Evolutionary conservation across 2,329 filamentous ascomycete genomes (phyloP), one percentile per base, ranked within the genome.

Genomic region (Epichloe festucae): DNA sequence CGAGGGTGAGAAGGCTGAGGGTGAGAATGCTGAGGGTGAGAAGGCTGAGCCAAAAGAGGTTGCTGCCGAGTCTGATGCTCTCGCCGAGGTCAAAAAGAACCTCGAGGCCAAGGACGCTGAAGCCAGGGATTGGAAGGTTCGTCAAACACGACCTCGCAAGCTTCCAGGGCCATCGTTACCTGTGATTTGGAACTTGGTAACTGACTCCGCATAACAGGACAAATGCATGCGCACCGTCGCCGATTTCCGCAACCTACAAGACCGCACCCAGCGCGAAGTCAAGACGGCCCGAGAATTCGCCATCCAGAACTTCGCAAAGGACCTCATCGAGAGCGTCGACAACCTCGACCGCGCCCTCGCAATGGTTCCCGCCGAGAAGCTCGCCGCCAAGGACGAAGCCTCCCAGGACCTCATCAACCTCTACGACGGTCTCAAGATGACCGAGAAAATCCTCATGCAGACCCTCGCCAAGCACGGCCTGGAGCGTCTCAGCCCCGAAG

Each of bases 181-280:
- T 40, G 5, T 35, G 0, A 5, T 6, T 12, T 36, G 5, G 15
- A 34, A 34, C 5, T 2, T 41, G 3, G 19, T 34, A 10, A 45
- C 21, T 48, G 27, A 48, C 44, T 34, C 41, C 46, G 48, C 51
- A 34, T 23, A 45, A 51, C 54, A 97, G 93, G 93, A 97, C 73
- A 93, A 89, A 75, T 94, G 89, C 71, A 80, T 96, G 57, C 91
- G 93, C 67, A 86, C 87, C 51, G 83, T 97, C 57, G 93, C 93
- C 71, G 93, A 98, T 63, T 97, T 94, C 80, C 89, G 89, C 67
- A 98, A 97, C 73, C 86, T 98, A 49, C 91, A 97, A 74, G 89
- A 96, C 65, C 88, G 93, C 65, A 95, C 89, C 43, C 80, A 84
- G 68, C 89, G 93, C 65, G 93, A 98, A 60, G 84, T 94, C 67